These are phyloP conservation scores for Hanseniaspora pseudoguilliermondii DNA, from an alignment of 805 yeast genomes.

Conservation along the genomic window DNA sequence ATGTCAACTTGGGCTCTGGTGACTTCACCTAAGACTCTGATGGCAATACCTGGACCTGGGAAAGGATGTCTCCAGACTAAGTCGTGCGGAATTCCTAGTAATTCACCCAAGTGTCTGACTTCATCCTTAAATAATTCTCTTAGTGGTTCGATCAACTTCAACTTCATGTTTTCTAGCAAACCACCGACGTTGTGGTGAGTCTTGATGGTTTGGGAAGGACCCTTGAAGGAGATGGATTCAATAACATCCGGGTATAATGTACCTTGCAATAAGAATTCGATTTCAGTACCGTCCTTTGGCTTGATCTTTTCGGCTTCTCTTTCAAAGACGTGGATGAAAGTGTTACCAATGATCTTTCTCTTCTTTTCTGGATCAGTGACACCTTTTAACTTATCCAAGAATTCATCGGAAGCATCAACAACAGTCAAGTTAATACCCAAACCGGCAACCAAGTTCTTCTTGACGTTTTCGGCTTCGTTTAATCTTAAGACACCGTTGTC, in stretches of 20 bases:
- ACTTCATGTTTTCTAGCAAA: constrained; percentile 91
- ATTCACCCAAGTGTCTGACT: constrained; percentile 90
- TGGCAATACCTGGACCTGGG: constrained; percentile 99
- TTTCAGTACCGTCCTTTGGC: constrained; percentile 79
- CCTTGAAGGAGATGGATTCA: constrained; percentile 96
- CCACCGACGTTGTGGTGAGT: constrained; percentile 99
- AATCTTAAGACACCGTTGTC: constrained; percentile 96
- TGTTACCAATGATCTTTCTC: constrained; percentile 96
- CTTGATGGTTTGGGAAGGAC: constrained; percentile 98
- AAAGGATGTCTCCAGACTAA: constrained; percentile 99
- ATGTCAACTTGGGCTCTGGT: constrained; percentile 85
- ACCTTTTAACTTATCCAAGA: constrained; percentile 75
- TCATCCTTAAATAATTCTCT: constrained; percentile 98
- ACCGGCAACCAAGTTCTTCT: constrained; percentile 81
- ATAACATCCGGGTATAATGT: constrained; percentile 97
- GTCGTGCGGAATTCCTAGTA: constrained; percentile 90
- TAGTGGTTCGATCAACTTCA: constrained; percentile 94
- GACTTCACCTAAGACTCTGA: constrained; percentile 94
- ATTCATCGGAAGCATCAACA: constrained; percentile 85
- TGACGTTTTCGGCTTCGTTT: constrained; percentile 81
- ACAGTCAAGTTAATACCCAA: constrained; percentile 90
- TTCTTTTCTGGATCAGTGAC: constrained; percentile 97
- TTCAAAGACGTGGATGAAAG: constrained; percentile 93
- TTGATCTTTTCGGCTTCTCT: constrained; percentile 84
- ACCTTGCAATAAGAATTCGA: constrained; percentile 90